Base-by-base conservation (phyloP, 2,329 filamentous ascomycete genomes). In the Penicillium crustosum region DNA sequence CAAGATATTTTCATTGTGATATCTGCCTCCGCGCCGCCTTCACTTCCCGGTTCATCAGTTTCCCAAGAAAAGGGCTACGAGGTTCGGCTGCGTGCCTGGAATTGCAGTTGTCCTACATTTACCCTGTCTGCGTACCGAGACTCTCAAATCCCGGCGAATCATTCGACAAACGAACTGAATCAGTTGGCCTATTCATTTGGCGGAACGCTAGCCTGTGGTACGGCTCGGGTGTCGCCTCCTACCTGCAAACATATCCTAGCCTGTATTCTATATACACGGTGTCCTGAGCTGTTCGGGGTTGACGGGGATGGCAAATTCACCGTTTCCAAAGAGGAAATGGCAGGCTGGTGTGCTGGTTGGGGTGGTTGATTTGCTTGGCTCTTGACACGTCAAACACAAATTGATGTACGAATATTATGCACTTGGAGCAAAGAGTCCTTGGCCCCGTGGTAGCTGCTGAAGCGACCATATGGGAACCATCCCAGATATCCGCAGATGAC, bases 161-260 rank as follows among this genome's bases (percentile, higher is more conserved):
- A 48, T 15, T 48, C 52, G 17, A 57, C 51, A 49, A 33, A 27
- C 29, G 39, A 33, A 27, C 41, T 62, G 36, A 25, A 21, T 45
- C 53, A 49, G 43, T 56, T 31, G 27, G 21, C 47, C n/a, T 74
- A 70, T 59, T 66, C 67, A 19, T 78, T 78, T 55, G 76, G 76
- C 43, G 77, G 76, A 15, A 70, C 66, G 6, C 54, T 75, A 38
- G 70, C 70, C 6, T 58, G 57, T 53, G 39, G 58, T 45, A 47
- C 64, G 42, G 59, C 64, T 31, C 57, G 58, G 49, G 51, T 53
- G 31, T 61, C 64, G 15, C 64, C 65, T 15, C 66, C 74, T 5
- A 66, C 90, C 76, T 99, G 93, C 73, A 97, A 97, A 77, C 93
- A 99, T 75, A 75, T 97, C 6, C 82, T 97, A 17, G 93, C 93